phyloP scores from a whole-genome alignment of 148 eudicot species.

The Chenopodium formosanum region DNA sequence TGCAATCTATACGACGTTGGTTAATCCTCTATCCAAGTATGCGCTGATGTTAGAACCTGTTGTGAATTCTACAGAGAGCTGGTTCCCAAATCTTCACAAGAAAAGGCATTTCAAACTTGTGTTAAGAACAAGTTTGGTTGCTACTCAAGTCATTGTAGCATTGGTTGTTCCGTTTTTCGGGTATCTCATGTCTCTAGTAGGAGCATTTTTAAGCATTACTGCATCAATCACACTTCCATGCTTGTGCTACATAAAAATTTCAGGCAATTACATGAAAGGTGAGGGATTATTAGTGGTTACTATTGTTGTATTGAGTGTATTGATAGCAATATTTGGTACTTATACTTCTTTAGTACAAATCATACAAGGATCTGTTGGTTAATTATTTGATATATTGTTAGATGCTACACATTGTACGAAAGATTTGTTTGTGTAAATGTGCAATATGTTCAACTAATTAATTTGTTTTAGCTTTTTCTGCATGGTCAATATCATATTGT shows the following conservation, averaged over 20 bases:
- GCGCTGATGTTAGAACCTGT: slow-evolving; percentile 47
- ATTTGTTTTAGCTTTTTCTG: not conserved
- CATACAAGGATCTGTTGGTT: slow-evolving; percentile 17
- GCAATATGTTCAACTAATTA: not conserved
- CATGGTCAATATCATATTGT: no score
- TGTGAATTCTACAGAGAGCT: slow-evolving; percentile 31
- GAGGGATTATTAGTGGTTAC: slow-evolving; percentile 24
- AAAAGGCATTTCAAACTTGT: slow-evolving; percentile 24
- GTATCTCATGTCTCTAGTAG: slow-evolving; percentile 44
- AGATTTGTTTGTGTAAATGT: not conserved
- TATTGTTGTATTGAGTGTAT: slow-evolving; percentile 24
- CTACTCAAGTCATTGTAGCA: slow-evolving; percentile 40
- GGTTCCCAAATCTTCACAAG: slow-evolving; percentile 26
- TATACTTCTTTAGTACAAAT: slow-evolving; percentile 34
- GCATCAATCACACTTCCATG: slow-evolving; percentile 30
- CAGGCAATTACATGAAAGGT: slow-evolving; percentile 12
- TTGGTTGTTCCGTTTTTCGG: slow-evolving; percentile 40
- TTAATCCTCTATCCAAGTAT: slow-evolving; percentile 44
- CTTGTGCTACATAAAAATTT: slow-evolving; percentile 30
- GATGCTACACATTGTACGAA: not conserved
- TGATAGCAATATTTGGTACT: slow-evolving; percentile 37
- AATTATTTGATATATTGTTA: not conserved
- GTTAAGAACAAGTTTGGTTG: slow-evolving; percentile 33
- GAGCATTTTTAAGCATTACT: slow-evolving; percentile 42
- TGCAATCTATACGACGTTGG: slow-evolving; percentile 44